Base-by-base conservation (phyloP, 1,284 basidiomycete species). In the Tilletia horrida region DNA sequence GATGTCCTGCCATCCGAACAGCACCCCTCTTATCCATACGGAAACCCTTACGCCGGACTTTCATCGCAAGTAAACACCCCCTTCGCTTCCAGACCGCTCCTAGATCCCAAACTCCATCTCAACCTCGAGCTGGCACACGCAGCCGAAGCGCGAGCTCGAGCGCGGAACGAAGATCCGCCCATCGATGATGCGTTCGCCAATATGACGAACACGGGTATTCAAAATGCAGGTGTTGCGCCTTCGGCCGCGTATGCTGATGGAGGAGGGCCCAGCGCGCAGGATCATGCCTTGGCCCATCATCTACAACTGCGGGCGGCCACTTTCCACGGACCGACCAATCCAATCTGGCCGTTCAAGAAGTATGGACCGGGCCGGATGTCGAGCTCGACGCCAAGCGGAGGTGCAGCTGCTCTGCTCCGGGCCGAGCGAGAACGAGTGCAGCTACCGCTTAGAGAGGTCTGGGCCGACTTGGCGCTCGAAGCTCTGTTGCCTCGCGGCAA, bases 1-100 rank as follows among this genome's bases (percentile, higher is more conserved):
- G 77, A 79, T 47, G 75, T 75, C 66, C 62, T 79, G 35, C 77
- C 77, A 11, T 71, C 70, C 6, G 77, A 79, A 42, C 73, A 76
- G 66, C 77, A 79, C 64, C 69, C 77, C 8, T 75, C 73, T 13
- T 79, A 77, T 62, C 76, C 76, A 0, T 73, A 76, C 31, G 76
- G 76, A 25, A 75, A 76, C 29, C 72, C 70, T 2, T 72, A 62
- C 66, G 55, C 55, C 27, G 55, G 55, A 50, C 23, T 59, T 61
- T 71, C 40, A 64, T 64, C 59, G 67, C 66, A 40, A 47, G 62
- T 13, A 65, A 67, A 21, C 64, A 66, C 44, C 64, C 69, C 31
- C 64, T 71, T 25, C 69, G 68, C 57, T 64, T 67, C n/a, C 21
- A 52, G 35, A 63, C 65, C 50, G 62, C 69, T 25, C 66, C 69